Conservation (phyloP, 176 grass and related monocot species). For the Oryza coarctata region DNA sequence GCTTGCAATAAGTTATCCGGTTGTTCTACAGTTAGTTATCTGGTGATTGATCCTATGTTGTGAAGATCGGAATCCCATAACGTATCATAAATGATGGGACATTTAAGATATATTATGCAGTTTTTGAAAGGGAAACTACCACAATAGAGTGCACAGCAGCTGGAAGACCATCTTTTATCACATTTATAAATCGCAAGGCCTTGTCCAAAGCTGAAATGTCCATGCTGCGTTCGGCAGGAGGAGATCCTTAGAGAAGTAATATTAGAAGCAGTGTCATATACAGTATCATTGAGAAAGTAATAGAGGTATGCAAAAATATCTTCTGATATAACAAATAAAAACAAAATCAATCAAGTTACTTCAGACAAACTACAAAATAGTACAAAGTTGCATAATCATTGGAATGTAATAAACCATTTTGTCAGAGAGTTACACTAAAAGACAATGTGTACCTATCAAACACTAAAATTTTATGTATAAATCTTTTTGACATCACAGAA, state of each 20-base stretch:
- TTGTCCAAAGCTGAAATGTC: slow-evolving; percentile 85
- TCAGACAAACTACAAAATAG: not conserved
- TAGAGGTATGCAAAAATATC: slow-evolving; percentile 6
- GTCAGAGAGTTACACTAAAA: not conserved
- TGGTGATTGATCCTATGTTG: no score
- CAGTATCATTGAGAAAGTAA: slow-evolving; percentile 39
- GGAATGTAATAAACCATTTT: slow-evolving; percentile 7
- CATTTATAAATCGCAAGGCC: slow-evolving; percentile 79
- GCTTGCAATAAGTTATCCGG: no score
- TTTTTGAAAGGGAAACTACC: slow-evolving; percentile 51
- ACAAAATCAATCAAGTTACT: slow-evolving; percentile 15
- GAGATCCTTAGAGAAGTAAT: slow-evolving; percentile 99
- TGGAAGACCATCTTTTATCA: slow-evolving; percentile 82
- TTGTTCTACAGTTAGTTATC: no score
- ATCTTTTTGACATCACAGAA: not conserved
- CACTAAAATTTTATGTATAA: not conserved
- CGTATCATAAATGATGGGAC: not conserved
- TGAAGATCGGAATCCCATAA: no score
- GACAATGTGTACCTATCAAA: not conserved
- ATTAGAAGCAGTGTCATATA: slow-evolving; percentile 77
- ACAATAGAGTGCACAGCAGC: slow-evolving; percentile 91
- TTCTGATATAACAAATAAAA: slow-evolving; percentile 26
- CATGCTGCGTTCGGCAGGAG: slow-evolving; percentile 98
- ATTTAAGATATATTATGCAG: slow-evolving; percentile 20
- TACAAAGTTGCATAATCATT: slow-evolving; percentile 4